phyloP scores from a whole-genome alignment of 331 rosid genomes.

The Stylosanthes scabra region DNA sequence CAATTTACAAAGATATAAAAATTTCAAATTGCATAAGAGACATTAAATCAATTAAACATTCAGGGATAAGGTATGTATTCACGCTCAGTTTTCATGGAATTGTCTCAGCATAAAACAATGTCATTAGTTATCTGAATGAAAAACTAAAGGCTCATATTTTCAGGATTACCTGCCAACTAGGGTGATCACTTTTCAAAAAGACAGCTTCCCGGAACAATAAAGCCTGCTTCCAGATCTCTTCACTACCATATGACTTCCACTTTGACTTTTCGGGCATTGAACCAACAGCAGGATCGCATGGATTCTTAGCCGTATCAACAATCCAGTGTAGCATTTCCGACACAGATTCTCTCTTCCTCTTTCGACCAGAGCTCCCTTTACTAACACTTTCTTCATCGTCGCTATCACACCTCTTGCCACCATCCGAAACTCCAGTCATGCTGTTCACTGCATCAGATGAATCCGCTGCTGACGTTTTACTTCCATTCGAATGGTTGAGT shows the following conservation, averaged over 20 bases:
- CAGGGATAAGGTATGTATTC: conserved; percentile 15
- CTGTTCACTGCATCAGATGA: conserved; percentile 14
- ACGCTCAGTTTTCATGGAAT: conserved; percentile 1
- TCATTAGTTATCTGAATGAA: conserved; percentile 3
- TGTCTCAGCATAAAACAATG: conserved; percentile 11
- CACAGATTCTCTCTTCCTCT: conserved; percentile 64
- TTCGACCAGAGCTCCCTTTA: conserved; percentile 39
- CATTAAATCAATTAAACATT: background rate
- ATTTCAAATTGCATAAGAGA: background rate
- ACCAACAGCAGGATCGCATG: conserved; percentile 66
- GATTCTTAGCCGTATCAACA: conserved; percentile 60
- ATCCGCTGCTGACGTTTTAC: conserved; percentile 21
- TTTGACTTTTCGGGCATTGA: conserved; percentile 71
- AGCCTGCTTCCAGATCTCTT: conserved; percentile 74
- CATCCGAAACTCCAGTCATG: conserved; percentile 41
- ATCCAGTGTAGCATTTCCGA: conserved; percentile 69
- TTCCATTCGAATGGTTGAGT: conserved; percentile 38
- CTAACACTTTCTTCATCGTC: conserved; percentile 35
- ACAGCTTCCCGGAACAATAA: conserved; percentile 76
- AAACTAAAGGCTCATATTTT: conserved; percentile 14
- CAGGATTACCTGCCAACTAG: conserved; percentile 66
- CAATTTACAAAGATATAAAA: background rate
- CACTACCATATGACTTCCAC: conserved; percentile 68
- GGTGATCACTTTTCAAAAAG: conserved; percentile 64
- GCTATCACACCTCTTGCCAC: conserved; percentile 44